Base-by-base conservation (phyloP, 2,329 filamentous ascomycete species). In the Verticillium zaregamsianum region DNA sequence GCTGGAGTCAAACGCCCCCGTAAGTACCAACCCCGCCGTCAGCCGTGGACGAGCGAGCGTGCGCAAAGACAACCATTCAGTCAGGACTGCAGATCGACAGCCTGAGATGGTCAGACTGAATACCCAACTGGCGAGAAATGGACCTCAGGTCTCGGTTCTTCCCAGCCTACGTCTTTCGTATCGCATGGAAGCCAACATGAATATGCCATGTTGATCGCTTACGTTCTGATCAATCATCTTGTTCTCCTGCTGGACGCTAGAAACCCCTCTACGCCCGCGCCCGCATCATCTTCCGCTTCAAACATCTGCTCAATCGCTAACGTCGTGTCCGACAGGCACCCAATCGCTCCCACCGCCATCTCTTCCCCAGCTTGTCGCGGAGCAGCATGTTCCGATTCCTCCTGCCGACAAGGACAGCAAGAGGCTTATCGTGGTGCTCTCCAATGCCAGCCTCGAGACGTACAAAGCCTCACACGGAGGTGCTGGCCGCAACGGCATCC, bases 381-480 rank as follows among this genome's bases (percentile, higher is more conserved):
- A 98, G 77, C 94, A 98, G 75, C 90, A 95, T 72, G 84, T 87
- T 14, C 89, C 94, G 31, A 97, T 99, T 66, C 80, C 93, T 12
- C 81, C 88, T 17, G 90, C 85, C 69, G 95, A 99, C 78, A 97
- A 97, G 78, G 90, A 96, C 76, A 90, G 91, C 15, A 89, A 94
- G 77, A 86, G 95, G 62, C 82, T 99, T 68, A 97, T 99, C 67
- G 95, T 99, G 60, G 93, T 99, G 49, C 86, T 99, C 58, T 97
- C 93, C 67, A 96, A 98, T 83, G 95, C 95, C 66, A 97, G 93
- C 71, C 87, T 99, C 68, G 95, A 99, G 78, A 99, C 95, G 1
- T 98, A 97, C 84, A 96, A 96, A 75, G 91, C 95, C 1, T 90
- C 91, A 23, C 88, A 92, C 68, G 88, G 89, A 64, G 86, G 88